These are phyloP conservation scores for Nothophoma quercina DNA, from an alignment of 2,329 filamentous ascomycete genomes.

Conservation along the genomic window DNA sequence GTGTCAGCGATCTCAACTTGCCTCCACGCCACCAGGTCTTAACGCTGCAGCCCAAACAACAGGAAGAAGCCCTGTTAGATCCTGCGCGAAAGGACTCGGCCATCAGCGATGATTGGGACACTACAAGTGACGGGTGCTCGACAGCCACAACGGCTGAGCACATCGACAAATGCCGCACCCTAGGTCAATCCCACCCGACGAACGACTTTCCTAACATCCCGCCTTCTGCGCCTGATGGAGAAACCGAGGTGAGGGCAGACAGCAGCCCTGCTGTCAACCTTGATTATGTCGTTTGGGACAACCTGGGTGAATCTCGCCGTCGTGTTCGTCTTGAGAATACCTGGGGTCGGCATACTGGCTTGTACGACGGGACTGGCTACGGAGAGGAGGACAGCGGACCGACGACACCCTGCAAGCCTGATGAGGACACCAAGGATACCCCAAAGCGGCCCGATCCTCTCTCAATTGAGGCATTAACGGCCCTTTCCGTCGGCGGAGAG, in stretches of 20 bases:
- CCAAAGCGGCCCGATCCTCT: background rate
- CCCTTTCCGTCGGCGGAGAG: background rate
- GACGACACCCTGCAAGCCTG: conserved; percentile 5
- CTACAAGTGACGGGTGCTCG: background rate
- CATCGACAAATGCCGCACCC: background rate
- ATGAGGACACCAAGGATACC: conserved; percentile 2
- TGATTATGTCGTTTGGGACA: conserved; percentile 21
- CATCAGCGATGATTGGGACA: conserved; percentile 2
- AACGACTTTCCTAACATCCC: background rate
- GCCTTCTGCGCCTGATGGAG: background rate
- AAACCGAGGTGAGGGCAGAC: background rate
- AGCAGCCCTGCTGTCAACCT: background rate
- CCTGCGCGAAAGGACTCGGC: background rate
- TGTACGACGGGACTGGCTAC: conserved; percentile 39
- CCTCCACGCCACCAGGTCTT: background rate
- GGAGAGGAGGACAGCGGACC: conserved; percentile 17
- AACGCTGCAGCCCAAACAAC: conserved; percentile 6
- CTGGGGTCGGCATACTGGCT: conserved; percentile 25
- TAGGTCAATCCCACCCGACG: background rate
- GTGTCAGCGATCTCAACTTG: background rate
- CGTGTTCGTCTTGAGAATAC: conserved; percentile 7
- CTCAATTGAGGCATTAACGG: background rate
- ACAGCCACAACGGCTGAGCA: background rate
- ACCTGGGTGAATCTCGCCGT: background rate
- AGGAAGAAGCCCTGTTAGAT: background rate